These are phyloP conservation scores for Golubevia pallescens DNA, from an alignment of 1,284 basidiomycete species.

Conservation along the genomic window DNA sequence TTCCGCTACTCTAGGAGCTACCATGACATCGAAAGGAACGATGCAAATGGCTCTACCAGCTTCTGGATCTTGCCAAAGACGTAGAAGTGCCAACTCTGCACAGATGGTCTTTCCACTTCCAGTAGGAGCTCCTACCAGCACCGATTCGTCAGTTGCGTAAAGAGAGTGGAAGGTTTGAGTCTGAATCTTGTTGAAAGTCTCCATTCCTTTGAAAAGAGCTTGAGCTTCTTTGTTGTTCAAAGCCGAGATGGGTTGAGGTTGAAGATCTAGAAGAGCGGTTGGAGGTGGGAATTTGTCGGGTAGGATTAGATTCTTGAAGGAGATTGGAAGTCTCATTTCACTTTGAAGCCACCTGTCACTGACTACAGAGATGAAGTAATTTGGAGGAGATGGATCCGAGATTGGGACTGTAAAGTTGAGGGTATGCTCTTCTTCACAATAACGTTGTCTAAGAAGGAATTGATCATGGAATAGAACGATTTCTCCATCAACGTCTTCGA, in stretches of 20 bases:
- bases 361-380: conserved; percentile 93
- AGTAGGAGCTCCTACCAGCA: conserved; percentile 93
- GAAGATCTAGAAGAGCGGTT: conserved; percentile 90
- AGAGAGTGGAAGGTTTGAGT: conserved; percentile 98
- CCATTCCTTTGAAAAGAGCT: conserved; percentile 69
- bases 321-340: conserved; percentile 91
- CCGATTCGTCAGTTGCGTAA: conserved; percentile 93
- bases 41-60: conserved; percentile 89
- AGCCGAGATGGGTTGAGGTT: conserved; percentile 85
- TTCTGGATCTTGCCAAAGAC: conserved; percentile 86
- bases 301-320: conserved; percentile 96
- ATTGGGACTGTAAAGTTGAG: conserved; percentile 93
- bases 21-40: conserved; percentile 96
- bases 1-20: conserved; percentile 83
- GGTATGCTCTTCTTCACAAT: conserved; percentile 85
- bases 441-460: conserved; percentile 87
- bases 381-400: conserved; percentile 94
- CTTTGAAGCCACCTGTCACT: conserved; percentile 96
- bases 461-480: conserved; percentile 91
- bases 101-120: conserved; percentile 97
- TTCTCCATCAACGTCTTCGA: conserved; percentile 97
- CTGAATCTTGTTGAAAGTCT: conserved; percentile 96
- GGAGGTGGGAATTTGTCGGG: conserved; percentile 95
- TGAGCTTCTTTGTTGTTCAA: conserved; percentile 92
- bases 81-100: conserved; percentile 90